Evolutionary conservation across 2,329 filamentous ascomycete species (phyloP).

Genomic region (Botrytis elliptica): DNA sequence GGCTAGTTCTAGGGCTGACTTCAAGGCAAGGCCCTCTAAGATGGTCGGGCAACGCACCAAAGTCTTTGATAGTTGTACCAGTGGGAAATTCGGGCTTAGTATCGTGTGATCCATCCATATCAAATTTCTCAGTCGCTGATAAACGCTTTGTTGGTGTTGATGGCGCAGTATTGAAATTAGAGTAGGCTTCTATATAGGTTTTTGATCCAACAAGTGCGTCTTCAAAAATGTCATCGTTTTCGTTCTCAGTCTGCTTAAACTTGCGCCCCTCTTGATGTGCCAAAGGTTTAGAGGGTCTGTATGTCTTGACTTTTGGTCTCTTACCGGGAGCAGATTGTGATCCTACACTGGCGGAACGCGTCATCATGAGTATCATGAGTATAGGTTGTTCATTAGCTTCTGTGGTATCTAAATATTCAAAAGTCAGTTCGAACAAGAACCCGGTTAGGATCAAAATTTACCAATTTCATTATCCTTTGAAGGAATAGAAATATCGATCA

Average conservation of each 20-base stretch:
- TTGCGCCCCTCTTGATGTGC: neutral
- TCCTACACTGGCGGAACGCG: neutral
- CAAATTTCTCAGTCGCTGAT: neutral
- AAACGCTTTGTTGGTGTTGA: slow-evolving; percentile 4
- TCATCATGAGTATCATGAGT: too few species aligned
- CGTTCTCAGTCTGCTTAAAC: neutral
- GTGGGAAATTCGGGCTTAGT: slow-evolving; percentile 5
- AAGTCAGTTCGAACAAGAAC: neutral
- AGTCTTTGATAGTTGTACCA: slow-evolving; percentile 17
- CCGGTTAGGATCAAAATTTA: neutral
- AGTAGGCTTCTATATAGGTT: neutral
- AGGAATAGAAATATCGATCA: neutral
- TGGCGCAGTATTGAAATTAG: slow-evolving; percentile 13
- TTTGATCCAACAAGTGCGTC: neutral
- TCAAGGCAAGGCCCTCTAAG: slow-evolving; percentile 17
- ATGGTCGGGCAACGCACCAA: slow-evolving; percentile 1
- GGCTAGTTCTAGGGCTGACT: slow-evolving; percentile 17
- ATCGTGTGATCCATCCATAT: slow-evolving; percentile 17
- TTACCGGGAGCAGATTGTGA: neutral
- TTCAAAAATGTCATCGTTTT: neutral
- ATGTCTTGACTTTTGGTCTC: slow-evolving; percentile 4
- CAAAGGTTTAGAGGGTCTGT: neutral
- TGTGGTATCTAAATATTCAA: neutral
- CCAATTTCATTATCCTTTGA: neutral
- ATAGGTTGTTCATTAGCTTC: neutral